These are phyloP conservation scores for Spathaspora passalidarum DNA, from an alignment of 805 yeast genomes.

Conservation along the genomic window DNA sequence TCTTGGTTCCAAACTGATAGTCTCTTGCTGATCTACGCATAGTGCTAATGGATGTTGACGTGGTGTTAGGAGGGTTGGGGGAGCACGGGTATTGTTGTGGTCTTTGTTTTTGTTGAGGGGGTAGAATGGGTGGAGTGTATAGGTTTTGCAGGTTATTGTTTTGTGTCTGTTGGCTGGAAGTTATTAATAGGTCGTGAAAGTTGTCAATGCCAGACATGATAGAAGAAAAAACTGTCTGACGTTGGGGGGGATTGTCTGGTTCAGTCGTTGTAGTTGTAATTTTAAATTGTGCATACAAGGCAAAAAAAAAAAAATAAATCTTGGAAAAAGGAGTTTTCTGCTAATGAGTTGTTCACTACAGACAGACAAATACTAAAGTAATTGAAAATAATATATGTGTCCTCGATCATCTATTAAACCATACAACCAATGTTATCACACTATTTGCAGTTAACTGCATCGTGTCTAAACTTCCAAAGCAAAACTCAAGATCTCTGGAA, in stretches of 20 bases:
- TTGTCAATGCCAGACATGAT: conserved; percentile 5
- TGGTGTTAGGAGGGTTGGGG: not conserved
- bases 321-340: not conserved
- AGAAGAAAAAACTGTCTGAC: not conserved
- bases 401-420: no score
- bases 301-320: not conserved
- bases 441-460: no score
- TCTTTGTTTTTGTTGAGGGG: not conserved
- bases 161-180: not conserved
- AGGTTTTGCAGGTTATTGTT: not conserved
- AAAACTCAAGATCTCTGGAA: no score
- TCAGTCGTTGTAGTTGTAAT: not conserved
- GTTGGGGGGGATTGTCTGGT: not conserved
- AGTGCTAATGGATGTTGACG: no score
- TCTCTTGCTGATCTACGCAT: conserved; percentile 62
- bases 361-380: no score
- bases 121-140: not conserved
- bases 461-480: no score
- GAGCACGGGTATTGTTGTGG: not conserved
- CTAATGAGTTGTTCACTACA: no score
- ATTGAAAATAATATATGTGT: no score
- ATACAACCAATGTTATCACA: no score
- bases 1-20: conserved; percentile 80
- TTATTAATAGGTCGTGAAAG: conserved; percentile 4
- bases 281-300: not conserved